Percentiles rank a stretch among this genome's conserved stretches.
Evolutionary conservation across 2,329 filamentous ascomycete genomes (phyloP).

Genomic region (Myriosclerotinia duriaeana): DNA sequence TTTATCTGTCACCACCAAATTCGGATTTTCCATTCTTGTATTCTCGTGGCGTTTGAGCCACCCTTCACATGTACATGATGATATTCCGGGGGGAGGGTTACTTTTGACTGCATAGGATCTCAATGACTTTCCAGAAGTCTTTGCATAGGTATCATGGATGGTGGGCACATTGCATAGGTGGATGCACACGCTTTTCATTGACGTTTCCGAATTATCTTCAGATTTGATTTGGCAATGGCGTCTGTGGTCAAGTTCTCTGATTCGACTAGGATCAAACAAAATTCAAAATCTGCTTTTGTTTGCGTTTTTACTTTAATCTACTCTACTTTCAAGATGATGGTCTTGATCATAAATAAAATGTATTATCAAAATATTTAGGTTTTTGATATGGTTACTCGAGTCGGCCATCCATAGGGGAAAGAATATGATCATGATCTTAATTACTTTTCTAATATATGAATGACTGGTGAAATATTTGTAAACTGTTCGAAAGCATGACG

Average conservation of each 20-base stretch:
- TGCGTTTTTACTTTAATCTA: slow-evolving; percentile 1
- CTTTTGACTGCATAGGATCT: slow-evolving; percentile 21
- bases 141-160: slow-evolving; percentile 23
- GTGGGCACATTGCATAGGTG: slow-evolving; percentile 24
- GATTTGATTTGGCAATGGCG: slow-evolving; percentile 17
- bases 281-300: background rate
- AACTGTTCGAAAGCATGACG: too few species aligned
- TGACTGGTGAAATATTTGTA: too few species aligned
- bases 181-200: slow-evolving; percentile 14
- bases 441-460: too few species aligned
- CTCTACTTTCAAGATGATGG: slow-evolving; percentile 6
- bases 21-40: slow-evolving; percentile 18
- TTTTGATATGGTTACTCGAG: background rate
- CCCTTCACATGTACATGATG: slow-evolving; percentile 22
- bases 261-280: slow-evolving; percentile 4
- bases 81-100: slow-evolving; percentile 18
- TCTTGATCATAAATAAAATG: slow-evolving; percentile 5
- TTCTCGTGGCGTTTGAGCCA: slow-evolving; percentile 24
- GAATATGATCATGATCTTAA: background rate
- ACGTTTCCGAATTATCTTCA: slow-evolving; percentile 3
- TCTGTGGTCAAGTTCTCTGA: slow-evolving; percentile 17
- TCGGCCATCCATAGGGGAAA: background rate
- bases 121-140: slow-evolving; percentile 19
- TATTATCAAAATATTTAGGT: slow-evolving; percentile 3
- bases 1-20: slow-evolving; percentile 4